Conservation (phyloP, 2,329 filamentous ascomycete genomes). For the Fusarium burgessii region DNA sequence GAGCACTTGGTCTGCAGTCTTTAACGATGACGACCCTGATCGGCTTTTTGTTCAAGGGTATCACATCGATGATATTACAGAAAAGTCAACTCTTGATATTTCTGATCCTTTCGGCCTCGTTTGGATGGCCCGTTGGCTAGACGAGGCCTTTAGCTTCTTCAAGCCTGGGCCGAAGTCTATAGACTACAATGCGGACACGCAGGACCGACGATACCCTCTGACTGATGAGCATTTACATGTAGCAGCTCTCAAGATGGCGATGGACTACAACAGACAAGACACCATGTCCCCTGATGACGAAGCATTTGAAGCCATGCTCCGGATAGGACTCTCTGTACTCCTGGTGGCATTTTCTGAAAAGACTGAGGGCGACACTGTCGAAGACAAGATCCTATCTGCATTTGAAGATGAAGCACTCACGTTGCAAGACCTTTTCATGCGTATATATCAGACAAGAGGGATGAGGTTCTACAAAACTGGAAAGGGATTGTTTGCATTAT, state of each 20-base stretch:
- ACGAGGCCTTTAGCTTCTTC: neutral
- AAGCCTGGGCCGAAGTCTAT: rapidly evolving
- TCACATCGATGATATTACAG: neutral
- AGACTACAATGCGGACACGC: neutral
- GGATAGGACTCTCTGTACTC: rapidly evolving
- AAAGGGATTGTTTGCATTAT: neutral
- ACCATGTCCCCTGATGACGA: neutral
- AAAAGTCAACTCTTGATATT: neutral
- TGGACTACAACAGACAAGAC: neutral
- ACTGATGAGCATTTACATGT: neutral
- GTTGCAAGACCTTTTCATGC: rapidly evolving
- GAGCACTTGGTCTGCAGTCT: neutral
- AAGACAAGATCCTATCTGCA: rapidly evolving
- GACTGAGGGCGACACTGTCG: rapidly evolving
- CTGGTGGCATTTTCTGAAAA: rapidly evolving
- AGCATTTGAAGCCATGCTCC: rapidly evolving
- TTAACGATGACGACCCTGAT: neutral
- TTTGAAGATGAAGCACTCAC: rapidly evolving
- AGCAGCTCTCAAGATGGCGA: neutral
- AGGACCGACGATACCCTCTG: neutral
- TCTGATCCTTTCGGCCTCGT: rapidly evolving
- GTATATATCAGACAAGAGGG: neutral
- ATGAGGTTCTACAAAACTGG: neutral
- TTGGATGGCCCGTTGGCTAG: rapidly evolving
- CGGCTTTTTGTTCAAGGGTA: neutral